Conservation (phyloP, 371 early-diverging fungal genomes). For the Circinella minor region DNA sequence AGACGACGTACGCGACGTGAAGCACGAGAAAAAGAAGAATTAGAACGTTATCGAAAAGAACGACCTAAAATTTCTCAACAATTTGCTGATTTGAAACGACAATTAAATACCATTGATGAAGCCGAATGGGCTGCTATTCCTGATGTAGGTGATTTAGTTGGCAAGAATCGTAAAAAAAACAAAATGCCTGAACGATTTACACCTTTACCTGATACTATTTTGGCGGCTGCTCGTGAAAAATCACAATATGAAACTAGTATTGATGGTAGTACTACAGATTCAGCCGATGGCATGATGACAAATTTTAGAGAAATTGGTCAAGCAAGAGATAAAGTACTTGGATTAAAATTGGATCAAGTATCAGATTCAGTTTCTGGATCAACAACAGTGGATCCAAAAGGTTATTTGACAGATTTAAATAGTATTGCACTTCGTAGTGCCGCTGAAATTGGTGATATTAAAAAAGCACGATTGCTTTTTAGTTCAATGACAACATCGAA, state of each 20-base stretch:
- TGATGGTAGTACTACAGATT: slow-evolving; percentile 46
- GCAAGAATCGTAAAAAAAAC: slow-evolving; percentile 76
- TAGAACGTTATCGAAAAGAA: slow-evolving; percentile 61
- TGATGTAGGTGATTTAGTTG: slow-evolving; percentile 90
- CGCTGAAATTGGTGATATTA: slow-evolving; percentile 94
- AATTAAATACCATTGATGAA: slow-evolving; percentile 72
- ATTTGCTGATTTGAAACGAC: slow-evolving; percentile 90
- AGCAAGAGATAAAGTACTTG: slow-evolving; percentile 90
- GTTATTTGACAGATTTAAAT: slow-evolving; percentile 93
- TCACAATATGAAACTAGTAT: slow-evolving; percentile 59
- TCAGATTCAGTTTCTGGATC: slow-evolving; percentile 77
- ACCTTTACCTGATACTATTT: slow-evolving; percentile 86
- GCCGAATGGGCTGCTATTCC: slow-evolving; percentile 94
- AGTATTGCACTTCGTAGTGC: slow-evolving; percentile 82
- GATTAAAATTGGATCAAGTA: slow-evolving; percentile 87
- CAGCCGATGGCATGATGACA: slow-evolving; percentile 71
- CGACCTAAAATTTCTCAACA: slow-evolving; percentile 84
- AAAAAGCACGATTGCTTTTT: slow-evolving; percentile 88
- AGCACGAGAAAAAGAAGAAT: slow-evolving; percentile 64
- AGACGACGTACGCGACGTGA: slow-evolving; percentile 79
- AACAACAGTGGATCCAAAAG: slow-evolving; percentile 90
- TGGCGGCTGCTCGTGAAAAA: slow-evolving; percentile 69
- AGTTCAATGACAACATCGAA: slow-evolving; percentile 91
- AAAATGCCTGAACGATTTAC: slow-evolving; percentile 73
- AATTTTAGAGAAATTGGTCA: slow-evolving; percentile 93